Percentiles rank a stretch among this genome's conserved stretches.
Conservation (phyloP, 768 basidiomycete species). For the Tubosaeta brunneosetosa region DNA sequence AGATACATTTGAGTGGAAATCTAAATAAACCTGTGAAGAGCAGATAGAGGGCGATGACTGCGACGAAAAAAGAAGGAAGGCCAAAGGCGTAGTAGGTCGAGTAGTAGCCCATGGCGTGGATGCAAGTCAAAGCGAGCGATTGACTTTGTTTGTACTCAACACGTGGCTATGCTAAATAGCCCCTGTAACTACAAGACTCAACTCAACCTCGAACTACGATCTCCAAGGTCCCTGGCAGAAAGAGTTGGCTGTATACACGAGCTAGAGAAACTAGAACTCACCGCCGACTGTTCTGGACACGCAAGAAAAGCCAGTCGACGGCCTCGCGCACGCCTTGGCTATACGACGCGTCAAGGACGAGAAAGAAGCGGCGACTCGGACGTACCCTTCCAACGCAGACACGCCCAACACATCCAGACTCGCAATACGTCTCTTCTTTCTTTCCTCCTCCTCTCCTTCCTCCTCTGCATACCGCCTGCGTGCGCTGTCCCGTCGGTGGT, state of each 20-base stretch:
- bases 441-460: conserved; percentile 41
- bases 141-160: neutral
- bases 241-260: neutral
- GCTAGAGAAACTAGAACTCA: conserved; percentile 15
- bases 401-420: conserved; percentile 88
- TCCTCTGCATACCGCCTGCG: conserved; percentile 49
- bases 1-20: neutral
- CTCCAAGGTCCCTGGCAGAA: conserved; percentile 16
- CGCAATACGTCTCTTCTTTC: conserved; percentile 54
- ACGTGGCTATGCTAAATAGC: conserved; percentile 15
- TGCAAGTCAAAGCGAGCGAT: neutral
- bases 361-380: neutral
- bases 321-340: conserved; percentile 88
- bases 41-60: conserved; percentile 76
- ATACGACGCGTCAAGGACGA: neutral
- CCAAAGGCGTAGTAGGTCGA: conserved; percentile 60
- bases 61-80: conserved; percentile 57
- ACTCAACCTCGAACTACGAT: conserved; percentile 4
- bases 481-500: conserved; percentile 66
- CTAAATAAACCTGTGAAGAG: conserved; percentile 74
- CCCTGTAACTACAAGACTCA: conserved; percentile 1
- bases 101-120: conserved; percentile 27
- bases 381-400: conserved; percentile 86
- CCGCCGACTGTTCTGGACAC: conserved; percentile 87
- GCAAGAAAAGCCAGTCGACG: conserved; percentile 91